Conservation (phyloP, 257 asterid species). For the Ilex aquifolium region DNA sequence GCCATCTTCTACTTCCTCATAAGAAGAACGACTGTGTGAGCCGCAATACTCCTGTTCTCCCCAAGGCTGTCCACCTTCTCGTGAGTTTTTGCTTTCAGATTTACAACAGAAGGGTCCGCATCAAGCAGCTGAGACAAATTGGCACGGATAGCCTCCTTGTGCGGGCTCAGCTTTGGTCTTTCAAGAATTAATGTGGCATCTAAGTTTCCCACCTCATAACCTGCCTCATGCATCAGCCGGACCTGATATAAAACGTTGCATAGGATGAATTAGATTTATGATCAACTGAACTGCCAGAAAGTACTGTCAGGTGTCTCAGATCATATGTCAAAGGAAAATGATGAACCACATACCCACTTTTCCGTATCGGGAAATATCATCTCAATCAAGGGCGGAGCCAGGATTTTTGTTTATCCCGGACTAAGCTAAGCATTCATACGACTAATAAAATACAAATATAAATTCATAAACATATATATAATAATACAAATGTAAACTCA, state of each 20-base stretch:
- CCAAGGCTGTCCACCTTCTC: conserved; percentile 98
- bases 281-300: no score
- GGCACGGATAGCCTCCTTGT: conserved; percentile 74
- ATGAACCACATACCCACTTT: no score
- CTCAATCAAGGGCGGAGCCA: no score
- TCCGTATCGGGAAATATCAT: no score
- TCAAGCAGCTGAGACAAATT: conserved; percentile 74
- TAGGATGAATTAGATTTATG: conserved; percentile 10
- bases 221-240: conserved; percentile 88
- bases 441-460: no score
- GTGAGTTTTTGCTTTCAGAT: conserved; percentile 92
- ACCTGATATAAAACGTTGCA: conserved; percentile 44
- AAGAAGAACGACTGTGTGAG: conserved; percentile 90
- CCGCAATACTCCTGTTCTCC: conserved; percentile 94
- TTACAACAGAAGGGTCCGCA: conserved; percentile 76
- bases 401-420: no score
- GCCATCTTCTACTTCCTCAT: conserved; percentile 38
- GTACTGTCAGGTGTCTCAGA: no score
- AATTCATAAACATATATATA: no score
- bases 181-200: conserved; percentile 93
- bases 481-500: no score
- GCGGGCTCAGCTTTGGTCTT: conserved; percentile 90
- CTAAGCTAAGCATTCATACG: no score
- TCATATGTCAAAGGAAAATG: no score
- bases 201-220: conserved; percentile 82